A percentile compares a stretch with the other conserved stretches of the same genome.
phyloP scores from a whole-genome alignment of 768 basidiomycete species.

The Naganishia onofrii region DNA sequence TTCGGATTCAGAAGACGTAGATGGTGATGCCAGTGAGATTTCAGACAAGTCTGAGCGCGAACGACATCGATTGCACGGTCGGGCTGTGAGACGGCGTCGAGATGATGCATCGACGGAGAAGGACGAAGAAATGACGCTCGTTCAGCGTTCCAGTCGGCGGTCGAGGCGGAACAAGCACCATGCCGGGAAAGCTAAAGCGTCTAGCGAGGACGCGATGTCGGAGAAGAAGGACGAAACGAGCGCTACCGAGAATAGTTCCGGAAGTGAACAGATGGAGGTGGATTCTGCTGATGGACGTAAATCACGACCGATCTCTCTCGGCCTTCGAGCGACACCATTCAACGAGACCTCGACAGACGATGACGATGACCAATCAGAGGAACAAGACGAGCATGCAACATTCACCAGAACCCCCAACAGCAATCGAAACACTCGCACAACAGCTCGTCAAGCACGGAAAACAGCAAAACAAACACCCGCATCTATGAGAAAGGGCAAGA shows the following conservation, averaged over 20 bases:
- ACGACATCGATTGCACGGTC: neutral
- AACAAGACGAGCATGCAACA: neutral
- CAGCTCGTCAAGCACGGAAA: neutral
- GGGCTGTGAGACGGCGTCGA: neutral
- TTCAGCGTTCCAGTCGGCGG: neutral
- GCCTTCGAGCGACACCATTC: neutral
- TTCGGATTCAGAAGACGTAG: neutral
- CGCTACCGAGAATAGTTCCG: no score
- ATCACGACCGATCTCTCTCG: neutral
- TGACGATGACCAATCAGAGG: neutral
- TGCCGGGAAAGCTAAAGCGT: neutral
- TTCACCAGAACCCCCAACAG: neutral
- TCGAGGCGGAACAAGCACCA: neutral
- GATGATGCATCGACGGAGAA: neutral
- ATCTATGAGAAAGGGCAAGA: neutral
- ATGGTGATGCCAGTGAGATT: neutral
- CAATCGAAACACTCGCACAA: no score
- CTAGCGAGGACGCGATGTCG: neutral
- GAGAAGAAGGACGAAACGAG: neutral
- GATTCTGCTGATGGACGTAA: neutral
- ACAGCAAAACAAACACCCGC: neutral
- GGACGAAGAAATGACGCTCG: neutral
- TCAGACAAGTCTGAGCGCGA: neutral
- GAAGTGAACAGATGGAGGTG: no score
- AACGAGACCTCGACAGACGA: neutral